phyloP scores from a whole-genome alignment of 805 yeast genomes.

The Saturnispora kantuleensis region DNA sequence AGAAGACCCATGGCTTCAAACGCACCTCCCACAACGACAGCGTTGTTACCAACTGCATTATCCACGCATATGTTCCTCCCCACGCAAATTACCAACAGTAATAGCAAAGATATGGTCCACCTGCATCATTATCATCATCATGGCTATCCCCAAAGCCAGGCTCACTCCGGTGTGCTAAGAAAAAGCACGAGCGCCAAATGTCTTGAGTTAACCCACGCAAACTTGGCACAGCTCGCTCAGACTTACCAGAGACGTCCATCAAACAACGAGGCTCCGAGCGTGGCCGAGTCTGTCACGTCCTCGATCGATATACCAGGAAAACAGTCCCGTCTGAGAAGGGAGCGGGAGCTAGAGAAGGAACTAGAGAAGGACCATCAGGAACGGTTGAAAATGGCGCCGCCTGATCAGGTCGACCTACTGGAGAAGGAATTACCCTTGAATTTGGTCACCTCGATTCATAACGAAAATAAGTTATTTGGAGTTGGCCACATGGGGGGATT shows the following conservation, averaged over 20 bases:
- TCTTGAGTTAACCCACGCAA: constrained; percentile 10
- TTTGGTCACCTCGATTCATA: constrained; percentile 16
- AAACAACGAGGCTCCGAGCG: constrained; percentile 3
- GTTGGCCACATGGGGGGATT: not conserved
- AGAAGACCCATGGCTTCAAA: constrained; percentile 32
- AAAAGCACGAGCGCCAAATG: not conserved
- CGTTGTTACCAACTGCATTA: constrained; percentile 48
- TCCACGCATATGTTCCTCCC: constrained; percentile 55
- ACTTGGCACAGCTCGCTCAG: constrained; percentile 7
- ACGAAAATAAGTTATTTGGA: constrained; percentile 20
- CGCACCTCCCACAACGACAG: constrained; percentile 53
- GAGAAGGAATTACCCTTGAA: constrained; percentile 23
- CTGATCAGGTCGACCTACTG: constrained; percentile 15
- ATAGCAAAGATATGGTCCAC: not conserved
- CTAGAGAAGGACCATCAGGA: constrained; percentile 3
- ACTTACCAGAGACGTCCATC: not conserved
- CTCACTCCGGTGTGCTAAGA: not conserved
- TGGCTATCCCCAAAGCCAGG: not conserved
- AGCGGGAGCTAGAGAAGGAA: constrained; percentile 7
- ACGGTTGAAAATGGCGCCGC: not conserved
- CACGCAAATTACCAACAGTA: constrained; percentile 24
- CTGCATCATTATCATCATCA: not conserved
- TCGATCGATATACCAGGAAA: constrained; percentile 25
- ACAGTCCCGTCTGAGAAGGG: constrained; percentile 3
- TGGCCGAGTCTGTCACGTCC: constrained; percentile 16